Evolutionary conservation across 2,329 filamentous ascomycete genomes (phyloP).

Genomic region (Calonectria montana): DNA sequence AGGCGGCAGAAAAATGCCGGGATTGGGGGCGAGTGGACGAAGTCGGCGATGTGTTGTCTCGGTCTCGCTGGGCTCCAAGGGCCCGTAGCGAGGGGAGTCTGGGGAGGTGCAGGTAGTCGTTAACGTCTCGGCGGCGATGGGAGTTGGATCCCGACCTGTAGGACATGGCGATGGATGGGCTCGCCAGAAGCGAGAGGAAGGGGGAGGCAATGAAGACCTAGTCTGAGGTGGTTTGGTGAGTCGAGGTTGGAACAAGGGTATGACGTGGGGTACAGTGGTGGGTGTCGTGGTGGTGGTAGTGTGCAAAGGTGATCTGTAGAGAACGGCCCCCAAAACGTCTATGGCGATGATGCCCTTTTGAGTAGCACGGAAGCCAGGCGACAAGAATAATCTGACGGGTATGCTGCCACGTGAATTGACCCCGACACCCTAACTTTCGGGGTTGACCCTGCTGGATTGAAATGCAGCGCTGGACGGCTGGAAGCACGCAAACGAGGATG

Average conservation of each 20-base stretch:
- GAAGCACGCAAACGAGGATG: neutral
- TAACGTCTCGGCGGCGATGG: slow-evolving; percentile 44
- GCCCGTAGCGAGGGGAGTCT: slow-evolving; percentile 48
- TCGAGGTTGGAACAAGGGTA: slow-evolving; percentile 1
- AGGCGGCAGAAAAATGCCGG: slow-evolving; percentile 42
- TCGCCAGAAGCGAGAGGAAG: neutral
- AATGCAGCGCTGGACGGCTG: neutral
- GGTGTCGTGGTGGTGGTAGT: slow-evolving; percentile 5
- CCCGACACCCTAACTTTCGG: neutral
- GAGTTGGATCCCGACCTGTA: slow-evolving; percentile 47
- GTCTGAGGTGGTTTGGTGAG: neutral
- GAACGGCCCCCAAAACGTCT: slow-evolving; percentile 17
- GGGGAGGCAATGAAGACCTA: neutral
- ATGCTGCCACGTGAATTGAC: slow-evolving; percentile 28
- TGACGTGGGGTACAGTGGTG: neutral
- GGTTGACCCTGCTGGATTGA: neutral
- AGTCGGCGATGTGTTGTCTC: slow-evolving; percentile 39
- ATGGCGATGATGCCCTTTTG: neutral
- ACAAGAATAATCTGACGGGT: slow-evolving; percentile 2
- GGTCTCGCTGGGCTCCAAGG: slow-evolving; percentile 44
- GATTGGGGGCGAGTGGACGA: slow-evolving; percentile 35
- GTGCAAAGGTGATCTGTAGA: slow-evolving; percentile 22
- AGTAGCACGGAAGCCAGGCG: neutral
- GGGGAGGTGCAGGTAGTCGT: slow-evolving; percentile 48
- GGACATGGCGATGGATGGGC: slow-evolving; percentile 42